Base-by-base conservation (phyloP, 352 stramenopile genomes). In the Pythium scleroteichum region DNA sequence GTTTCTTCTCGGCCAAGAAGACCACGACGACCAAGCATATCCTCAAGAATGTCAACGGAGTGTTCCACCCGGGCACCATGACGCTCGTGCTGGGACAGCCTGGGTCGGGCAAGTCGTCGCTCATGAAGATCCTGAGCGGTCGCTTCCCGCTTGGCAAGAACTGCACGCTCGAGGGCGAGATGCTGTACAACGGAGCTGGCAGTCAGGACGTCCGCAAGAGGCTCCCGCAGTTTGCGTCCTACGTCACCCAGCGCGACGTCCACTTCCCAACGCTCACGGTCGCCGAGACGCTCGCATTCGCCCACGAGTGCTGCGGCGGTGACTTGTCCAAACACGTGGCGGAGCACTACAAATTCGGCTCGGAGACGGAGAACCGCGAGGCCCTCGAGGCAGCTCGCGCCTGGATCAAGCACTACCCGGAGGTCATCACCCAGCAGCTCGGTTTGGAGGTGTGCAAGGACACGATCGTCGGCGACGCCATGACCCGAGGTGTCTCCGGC, bases 401-500 rank as follows among this genome's bases (percentile, higher is more conserved):
- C 9, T 20, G 67, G 40, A 48, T 49, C 22, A 39, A 53, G 23
- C 40, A 64, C 29, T 65, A 62, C 45, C 64, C 66, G 9, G 67
- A 83, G 53, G 56, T 79, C 26, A 73, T 76, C 3, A 65, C 50
- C 16, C 35, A 64, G 38, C 65, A 68, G 35, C 26, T 75, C 2
- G 65, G 72, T 27, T 49, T 80, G 19, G 59, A 59, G 4, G 49
- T 58, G 20, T 65, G 58, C 29, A 68, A 35, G 29, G 29, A 35
- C 29, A 35, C 29, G 29, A 35, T 35, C 29, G 29, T 35, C 29
- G 29, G 29, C 7, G 56, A 81, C 48, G 56, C 46, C 5, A 65
- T 80, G 19, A 42, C 51, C 6, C 60, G 72, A 20, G 71, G 72
- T 52, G 66, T 80, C 14, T 78, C 67, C 40, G 71, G 72, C 23